Evolutionary conservation across 1,284 basidiomycete genomes (phyloP).

Genomic region (Omphalotus olearius): DNA sequence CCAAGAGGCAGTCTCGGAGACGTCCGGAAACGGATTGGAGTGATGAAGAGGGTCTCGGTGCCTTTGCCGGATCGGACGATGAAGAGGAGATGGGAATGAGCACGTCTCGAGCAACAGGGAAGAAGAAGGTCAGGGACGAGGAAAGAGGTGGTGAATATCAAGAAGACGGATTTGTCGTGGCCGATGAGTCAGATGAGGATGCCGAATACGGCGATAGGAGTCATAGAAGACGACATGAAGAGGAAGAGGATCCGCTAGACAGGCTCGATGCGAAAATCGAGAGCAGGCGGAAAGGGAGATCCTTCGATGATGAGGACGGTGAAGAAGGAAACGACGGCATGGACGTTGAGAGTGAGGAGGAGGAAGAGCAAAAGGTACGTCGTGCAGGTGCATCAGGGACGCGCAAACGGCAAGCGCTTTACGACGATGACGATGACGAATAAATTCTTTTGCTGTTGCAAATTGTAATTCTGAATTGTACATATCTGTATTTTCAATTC

Average conservation of each 20-base stretch:
- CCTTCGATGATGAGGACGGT: conserved; percentile 30
- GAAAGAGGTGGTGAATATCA: conserved; percentile 60
- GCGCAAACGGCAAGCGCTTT: conserved; percentile 53
- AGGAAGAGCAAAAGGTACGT: conserved; percentile 60
- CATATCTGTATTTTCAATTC: background rate
- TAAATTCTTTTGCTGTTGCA: conserved; percentile 12
- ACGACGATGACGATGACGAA: conserved; percentile 61
- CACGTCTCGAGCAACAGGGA: conserved; percentile 28
- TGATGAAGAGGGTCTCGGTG: conserved; percentile 36
- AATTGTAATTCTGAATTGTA: background rate
- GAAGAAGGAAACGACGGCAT: conserved; percentile 38
- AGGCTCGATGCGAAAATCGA: conserved; percentile 62
- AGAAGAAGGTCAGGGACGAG: conserved; percentile 37
- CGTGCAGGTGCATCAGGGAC: conserved; percentile 34
- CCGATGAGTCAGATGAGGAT: conserved; percentile 69
- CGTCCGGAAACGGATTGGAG: conserved; percentile 45
- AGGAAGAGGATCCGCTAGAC: conserved; percentile 61
- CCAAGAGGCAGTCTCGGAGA: conserved; percentile 33
- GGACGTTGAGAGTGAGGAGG: conserved; percentile 75
- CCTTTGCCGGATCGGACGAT: conserved; percentile 18
- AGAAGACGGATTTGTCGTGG: conserved; percentile 79
- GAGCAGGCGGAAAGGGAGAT: conserved; percentile 32
- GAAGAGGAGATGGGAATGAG: conserved; percentile 24
- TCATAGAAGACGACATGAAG: conserved; percentile 37
- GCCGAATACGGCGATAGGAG: conserved; percentile 33